Conservation (phyloP, 2,329 filamentous ascomycete species). For the Zalaria sp. region DNA sequence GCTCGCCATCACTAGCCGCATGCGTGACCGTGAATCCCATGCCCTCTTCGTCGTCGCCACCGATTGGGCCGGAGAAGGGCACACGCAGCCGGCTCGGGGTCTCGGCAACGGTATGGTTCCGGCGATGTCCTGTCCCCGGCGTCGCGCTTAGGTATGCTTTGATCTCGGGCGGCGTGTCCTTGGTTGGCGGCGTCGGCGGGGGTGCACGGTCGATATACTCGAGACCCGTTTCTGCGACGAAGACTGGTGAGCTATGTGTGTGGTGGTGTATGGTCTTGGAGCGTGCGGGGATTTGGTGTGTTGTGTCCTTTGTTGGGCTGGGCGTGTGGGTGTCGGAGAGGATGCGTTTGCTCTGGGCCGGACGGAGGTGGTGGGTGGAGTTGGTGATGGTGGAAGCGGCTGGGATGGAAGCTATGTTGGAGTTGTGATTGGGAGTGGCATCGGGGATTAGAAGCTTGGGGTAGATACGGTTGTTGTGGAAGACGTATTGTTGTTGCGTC, state of each 20-base stretch:
- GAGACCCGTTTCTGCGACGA: slow-evolving; percentile 9
- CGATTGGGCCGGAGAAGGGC: background rate
- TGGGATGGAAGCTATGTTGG: background rate
- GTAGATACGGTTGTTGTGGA: background rate
- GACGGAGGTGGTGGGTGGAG: slow-evolving; percentile 7
- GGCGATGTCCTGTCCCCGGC: background rate
- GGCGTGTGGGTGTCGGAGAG: slow-evolving; percentile 5
- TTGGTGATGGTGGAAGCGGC: slow-evolving; percentile 3
- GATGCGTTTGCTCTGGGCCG: slow-evolving; percentile 7
- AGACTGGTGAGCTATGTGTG: slow-evolving; percentile 9
- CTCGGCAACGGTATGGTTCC: background rate
- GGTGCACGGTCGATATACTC: slow-evolving; percentile 13
- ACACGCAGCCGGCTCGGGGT: background rate
- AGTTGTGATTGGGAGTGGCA: too few species aligned
- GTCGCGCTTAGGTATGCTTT: background rate
- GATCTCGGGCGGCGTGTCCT: slow-evolving; percentile 26
- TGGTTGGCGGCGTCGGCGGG: slow-evolving; percentile 28
- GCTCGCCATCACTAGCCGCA: background rate
- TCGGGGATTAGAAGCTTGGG: too few species aligned
- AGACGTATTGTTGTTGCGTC: background rate
- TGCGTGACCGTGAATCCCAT: too few species aligned
- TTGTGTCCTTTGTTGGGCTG: background rate
- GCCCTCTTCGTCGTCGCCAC: too few species aligned
- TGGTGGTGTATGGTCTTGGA: slow-evolving; percentile 2
- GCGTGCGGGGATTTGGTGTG: slow-evolving; percentile 2